Evolutionary conservation across 2,329 filamentous ascomycete genomes (phyloP).

Genomic region (Phialophora expanda): DNA sequence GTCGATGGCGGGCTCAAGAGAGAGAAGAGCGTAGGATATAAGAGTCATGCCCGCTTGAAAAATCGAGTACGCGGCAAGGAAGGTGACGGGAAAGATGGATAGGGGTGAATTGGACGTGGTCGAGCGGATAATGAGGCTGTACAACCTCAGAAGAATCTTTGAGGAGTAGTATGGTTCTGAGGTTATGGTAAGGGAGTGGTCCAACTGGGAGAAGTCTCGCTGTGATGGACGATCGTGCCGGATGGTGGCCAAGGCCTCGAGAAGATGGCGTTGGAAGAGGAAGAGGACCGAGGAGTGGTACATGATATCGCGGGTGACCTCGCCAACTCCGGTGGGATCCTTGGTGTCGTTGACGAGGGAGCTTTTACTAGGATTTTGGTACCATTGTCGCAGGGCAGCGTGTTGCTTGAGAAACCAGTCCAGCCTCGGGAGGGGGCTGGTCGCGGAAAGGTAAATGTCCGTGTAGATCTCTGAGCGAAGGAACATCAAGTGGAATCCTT

Average conservation of each 20-base stretch:
- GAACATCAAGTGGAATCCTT: slow-evolving; percentile 15
- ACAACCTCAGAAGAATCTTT: slow-evolving; percentile 6
- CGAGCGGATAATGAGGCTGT: slow-evolving; percentile 13
- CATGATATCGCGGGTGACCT: slow-evolving; percentile 11
- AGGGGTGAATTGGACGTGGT: slow-evolving; percentile 3
- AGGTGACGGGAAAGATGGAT: slow-evolving; percentile 11
- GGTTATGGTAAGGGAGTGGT: neutral
- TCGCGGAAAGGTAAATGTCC: neutral
- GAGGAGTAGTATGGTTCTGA: slow-evolving; percentile 16
- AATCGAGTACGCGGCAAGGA: slow-evolving; percentile 16
- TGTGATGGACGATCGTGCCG: neutral
- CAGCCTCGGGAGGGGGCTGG: neutral
- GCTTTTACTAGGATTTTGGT: slow-evolving; percentile 13
- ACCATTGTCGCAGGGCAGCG: slow-evolving; percentile 3
- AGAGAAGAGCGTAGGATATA: slow-evolving; percentile 14
- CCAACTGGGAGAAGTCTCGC: neutral
- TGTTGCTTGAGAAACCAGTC: neutral
- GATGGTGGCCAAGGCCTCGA: slow-evolving; percentile 8
- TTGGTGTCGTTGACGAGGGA: neutral
- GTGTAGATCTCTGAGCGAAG: neutral
- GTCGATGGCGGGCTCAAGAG: slow-evolving; percentile 5
- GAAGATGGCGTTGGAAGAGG: slow-evolving; percentile 18
- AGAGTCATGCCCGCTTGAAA: slow-evolving; percentile 17
- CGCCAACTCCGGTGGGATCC: neutral
- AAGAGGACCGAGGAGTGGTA: slow-evolving; percentile 19